These are phyloP conservation scores for Globisporangium alternatum DNA, from an alignment of 352 stramenopile species.

Conservation along the genomic window DNA sequence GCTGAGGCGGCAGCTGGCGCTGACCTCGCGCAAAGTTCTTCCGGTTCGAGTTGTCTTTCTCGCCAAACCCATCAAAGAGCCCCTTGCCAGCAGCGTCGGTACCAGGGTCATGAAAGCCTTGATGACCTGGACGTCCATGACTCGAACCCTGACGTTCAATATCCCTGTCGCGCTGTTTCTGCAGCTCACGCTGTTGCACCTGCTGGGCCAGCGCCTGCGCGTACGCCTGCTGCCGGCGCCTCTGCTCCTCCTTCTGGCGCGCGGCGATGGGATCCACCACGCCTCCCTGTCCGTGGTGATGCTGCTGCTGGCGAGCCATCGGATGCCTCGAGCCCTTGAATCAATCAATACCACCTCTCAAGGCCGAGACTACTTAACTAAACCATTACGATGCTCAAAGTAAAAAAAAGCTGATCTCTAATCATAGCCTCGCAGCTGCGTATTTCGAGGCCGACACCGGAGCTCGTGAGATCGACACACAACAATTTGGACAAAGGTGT, in stretches of 20 bases:
- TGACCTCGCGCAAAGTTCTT: constrained; percentile 48
- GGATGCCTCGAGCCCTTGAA: no score
- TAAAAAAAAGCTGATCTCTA: no score
- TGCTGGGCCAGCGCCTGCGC: constrained; percentile 53
- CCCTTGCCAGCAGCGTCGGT: constrained; percentile 5
- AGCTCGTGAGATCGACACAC: no score
- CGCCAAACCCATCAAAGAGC: constrained; percentile 46
- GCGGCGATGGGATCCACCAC: constrained; percentile 13
- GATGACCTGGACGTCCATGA: neutral
- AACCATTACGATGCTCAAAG: no score
- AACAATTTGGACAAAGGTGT: no score
- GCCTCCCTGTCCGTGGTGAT: neutral
- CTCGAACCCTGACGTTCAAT: constrained; percentile 21
- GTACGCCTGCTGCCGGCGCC: constrained; percentile 53
- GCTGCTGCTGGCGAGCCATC: constrained; percentile 19
- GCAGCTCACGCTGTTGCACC: constrained; percentile 48
- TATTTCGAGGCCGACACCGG: no score
- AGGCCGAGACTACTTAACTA: no score
- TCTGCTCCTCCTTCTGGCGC: constrained; percentile 50
- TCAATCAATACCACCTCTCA: no score
- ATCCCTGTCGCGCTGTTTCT: constrained; percentile 43
- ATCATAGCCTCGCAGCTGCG: no score
- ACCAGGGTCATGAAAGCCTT: neutral
- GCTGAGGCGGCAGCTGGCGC: constrained; percentile 15
- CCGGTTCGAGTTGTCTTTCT: constrained; percentile 28